These are phyloP conservation scores for Ganoderma multipileum DNA, from an alignment of 1,284 basidiomycete species.

Conservation along the genomic window DNA sequence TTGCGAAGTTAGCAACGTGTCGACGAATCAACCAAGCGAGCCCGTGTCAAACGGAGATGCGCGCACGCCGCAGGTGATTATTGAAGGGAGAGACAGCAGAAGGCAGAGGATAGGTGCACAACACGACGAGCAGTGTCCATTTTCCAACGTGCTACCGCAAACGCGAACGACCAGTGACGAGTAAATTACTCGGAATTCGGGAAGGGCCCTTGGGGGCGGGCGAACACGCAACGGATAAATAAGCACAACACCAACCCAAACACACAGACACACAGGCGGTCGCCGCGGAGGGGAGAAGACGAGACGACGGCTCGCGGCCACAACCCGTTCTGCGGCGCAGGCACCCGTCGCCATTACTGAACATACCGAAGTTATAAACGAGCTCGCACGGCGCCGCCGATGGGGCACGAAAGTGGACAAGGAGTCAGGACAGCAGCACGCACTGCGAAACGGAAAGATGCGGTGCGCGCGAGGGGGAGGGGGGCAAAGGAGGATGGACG, in stretches of 20 bases:
- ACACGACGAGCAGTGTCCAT: not conserved
- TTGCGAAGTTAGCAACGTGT: not conserved
- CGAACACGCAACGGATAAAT: conserved; percentile 3
- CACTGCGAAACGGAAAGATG: conserved; percentile 9
- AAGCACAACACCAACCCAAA: conserved; percentile 3
- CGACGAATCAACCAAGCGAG: too few species aligned
- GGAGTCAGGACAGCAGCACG: not conserved
- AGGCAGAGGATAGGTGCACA: not conserved
- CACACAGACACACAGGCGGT: not conserved
- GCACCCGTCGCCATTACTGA: conserved; percentile 21
- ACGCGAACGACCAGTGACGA: not conserved
- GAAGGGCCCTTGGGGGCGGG: not conserved
- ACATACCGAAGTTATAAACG: conserved; percentile 13
- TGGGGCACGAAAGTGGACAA: conserved; percentile 6
- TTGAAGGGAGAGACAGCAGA: not conserved
- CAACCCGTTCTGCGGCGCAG: conserved; percentile 26
- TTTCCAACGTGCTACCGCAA: not conserved
- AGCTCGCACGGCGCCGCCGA: conserved; percentile 19
- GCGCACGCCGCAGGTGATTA: too few species aligned
- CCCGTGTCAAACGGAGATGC: not conserved
- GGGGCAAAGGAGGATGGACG: not conserved
- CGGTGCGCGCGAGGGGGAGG: conserved; percentile 4
- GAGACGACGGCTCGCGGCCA: conserved; percentile 27
- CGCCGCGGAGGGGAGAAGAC: conserved; percentile 9
- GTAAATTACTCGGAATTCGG: not conserved